Evolutionary conservation across 2,329 filamentous ascomycete genomes (phyloP), one percentile per base, ranked within the genome.

Genomic region (Aureobasidium melanogenum): DNA sequence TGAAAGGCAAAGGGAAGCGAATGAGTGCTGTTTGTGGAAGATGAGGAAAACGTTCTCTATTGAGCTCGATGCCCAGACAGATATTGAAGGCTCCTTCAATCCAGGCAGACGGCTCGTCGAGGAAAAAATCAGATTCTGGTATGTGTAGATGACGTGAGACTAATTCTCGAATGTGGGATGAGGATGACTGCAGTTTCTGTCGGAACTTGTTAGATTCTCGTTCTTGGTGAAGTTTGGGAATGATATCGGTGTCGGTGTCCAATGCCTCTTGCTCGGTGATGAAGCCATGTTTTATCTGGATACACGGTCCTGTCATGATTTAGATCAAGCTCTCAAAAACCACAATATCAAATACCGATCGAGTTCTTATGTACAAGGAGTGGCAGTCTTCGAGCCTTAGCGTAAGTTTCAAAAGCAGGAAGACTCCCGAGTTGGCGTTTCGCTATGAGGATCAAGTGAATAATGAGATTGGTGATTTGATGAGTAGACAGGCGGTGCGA

Each of bases 71-170:
- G 5, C 15, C 5, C 34, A 54, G 14, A n/a, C 51, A 55, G 19
- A 55, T 19, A 9, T 55, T 55, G 36, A 55, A 55, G 9, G 9
- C 8, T 5, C 75, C 64, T 55, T 72, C 22, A 6, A 43, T 39
- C 51, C 51, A 55, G 4, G 3, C 22, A 3, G 30, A 28, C 7
- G 34, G 24, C 3, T 19, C 17, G 14, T 39, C 5, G 2, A 55
- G 24, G 4, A 43, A 22, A 26, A 55, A 55, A 41, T 55, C 51
- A 6, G 36, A n/a, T 10, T 14, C 24, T 24, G 51, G 17, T 9
- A 55, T 55, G 1, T 14, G 15, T 8, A 55, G 36, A 55, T 55
- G 51, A 1, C 51, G 51, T 8, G 51, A 55, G n/a, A 55, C 32
- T 8, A 55, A 51, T 8, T 32, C 19, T 10, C 32, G 19, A 17